Base-by-base conservation (phyloP, 2,329 filamentous ascomycete species). In the Aureobasidium mangrovei region DNA sequence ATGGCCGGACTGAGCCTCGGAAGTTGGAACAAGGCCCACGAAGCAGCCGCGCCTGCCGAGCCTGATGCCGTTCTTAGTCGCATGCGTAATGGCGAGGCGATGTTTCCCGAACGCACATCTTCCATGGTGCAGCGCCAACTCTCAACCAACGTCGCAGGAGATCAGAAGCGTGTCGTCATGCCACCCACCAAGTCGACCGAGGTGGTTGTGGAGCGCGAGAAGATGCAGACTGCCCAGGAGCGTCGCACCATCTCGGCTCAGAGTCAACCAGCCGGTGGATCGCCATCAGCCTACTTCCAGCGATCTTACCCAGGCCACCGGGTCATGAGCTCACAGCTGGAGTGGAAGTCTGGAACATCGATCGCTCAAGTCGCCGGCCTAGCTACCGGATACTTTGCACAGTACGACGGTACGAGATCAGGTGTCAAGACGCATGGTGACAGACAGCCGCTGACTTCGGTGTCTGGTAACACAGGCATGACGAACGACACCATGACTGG, bases 261-360 rank as follows among this genome's bases (percentile, higher is more conserved):
- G 33, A 47, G 39, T 7, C 57, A 55, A 28, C 33, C 55, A 33
- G 35, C 36, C n/a, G 42, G 43, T 10, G 48, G 38, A 7, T 32
- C 55, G 4, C 53, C 46, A 27, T 32, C 40, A 27, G 48, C 55
- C 7, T 56, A 59, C 38, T 48, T 56, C 8, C 55, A 57, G 41
- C 46, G 55, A 18, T 46, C 28, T 18, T 59, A 57, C 32, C 56
- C 57, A n/a, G 56, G 44, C 24, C 47, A 58, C 33, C 59, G 57
- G 29, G 61, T 67, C 55, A 63, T 68, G 58, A 67, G 64, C 31
- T 63, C 64, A 4, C 60, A 60, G 26, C 57, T 62, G 27, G 66
- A 67, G 33, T 67, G 62, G 63, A 67, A 65, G 52, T 61, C 63
- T 7, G 59, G 58, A 33, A 62, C 59, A 46, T 67, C 64, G 2